Evolutionary conservation across 78 protist genomes (phyloP), one percentile per base, ranked within the genome.

Genomic region (Polysphondylium violaceum): DNA sequence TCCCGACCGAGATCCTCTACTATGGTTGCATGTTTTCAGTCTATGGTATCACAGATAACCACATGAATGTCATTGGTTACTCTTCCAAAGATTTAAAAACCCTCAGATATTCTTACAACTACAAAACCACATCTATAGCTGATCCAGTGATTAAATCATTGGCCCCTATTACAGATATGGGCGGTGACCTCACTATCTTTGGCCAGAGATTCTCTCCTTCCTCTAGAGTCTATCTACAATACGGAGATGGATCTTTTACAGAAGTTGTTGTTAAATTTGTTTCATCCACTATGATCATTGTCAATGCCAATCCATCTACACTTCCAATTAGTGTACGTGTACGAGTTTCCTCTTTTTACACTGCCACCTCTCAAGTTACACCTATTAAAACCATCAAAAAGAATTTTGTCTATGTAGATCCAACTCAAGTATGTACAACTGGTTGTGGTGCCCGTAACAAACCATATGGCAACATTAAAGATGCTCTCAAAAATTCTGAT

Each of bases 41-140:
- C 50, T 68, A 68, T 68, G 75, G 75, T 44, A 68, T 68, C 25
- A 41, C 53, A 5, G 75, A 68, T 16, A 41, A 33, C 12, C 36
- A 40, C 11, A 17, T 25, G 7, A 68, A 68, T 41, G 53, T 68
- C 16, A 44, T 16, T 8, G 75, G 75, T 33, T 68, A 38, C 75
- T 43, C 27, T 44, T 19, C 56, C 25, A 33, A 25, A 2, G 55
- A 33, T 40, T n/a, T 68, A 6, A 38, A 44, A 3, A 9, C 50
- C 3, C 44, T 41, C 25, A 55, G 75, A 14, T n/a, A n/a, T n/a
- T n/a, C n/a, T n/a, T n/a, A n/a, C n/a, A n/a, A n/a, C n/a, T n/a
- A n/a, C n/a, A n/a, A n/a, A n/a, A n/a, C n/a, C n/a, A n/a, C n/a
- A n/a, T n/a, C n/a, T n/a, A n/a, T n/a, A n/a, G n/a, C n/a, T n/a